phyloP scores from a whole-genome alignment of 2,329 filamentous ascomycete genomes.

The Atkinsonella hypoxylon region DNA sequence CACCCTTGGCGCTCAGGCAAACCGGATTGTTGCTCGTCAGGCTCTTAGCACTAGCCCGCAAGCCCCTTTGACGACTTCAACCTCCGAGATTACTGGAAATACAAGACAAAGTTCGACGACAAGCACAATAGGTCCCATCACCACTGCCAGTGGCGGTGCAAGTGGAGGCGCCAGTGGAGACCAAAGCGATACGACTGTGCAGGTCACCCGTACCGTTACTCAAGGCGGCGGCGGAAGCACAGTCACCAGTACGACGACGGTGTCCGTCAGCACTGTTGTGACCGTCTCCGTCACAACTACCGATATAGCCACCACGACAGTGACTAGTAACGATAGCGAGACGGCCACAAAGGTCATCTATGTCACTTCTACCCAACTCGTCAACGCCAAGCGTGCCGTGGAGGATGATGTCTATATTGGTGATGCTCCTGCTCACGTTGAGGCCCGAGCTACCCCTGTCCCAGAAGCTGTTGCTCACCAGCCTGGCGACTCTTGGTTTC shows the following conservation, averaged over 20 bases:
- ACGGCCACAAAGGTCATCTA: constrained; percentile 25
- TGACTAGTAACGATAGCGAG: constrained; percentile 22
- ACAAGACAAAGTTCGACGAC: constrained; percentile 9
- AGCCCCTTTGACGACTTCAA: background rate
- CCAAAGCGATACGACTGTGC: constrained; percentile 17
- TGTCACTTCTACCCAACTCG: constrained; percentile 21
- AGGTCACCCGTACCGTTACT: constrained; percentile 20
- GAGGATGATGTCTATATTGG: background rate
- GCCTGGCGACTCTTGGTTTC: constrained; percentile 9
- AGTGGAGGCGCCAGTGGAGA: background rate
- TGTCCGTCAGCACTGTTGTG: constrained; percentile 15
- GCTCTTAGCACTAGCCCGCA: background rate
- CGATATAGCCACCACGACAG: constrained; percentile 23
- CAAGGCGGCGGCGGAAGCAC: constrained; percentile 15
- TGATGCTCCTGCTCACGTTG: constrained; percentile 7
- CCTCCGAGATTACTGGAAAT: background rate
- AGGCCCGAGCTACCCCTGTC: constrained; percentile 9
- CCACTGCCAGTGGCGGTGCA: background rate
- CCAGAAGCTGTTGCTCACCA: constrained; percentile 9
- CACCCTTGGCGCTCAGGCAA: constrained; percentile 11
- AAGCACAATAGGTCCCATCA: background rate
- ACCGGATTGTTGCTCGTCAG: constrained; percentile 4
- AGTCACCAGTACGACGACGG: constrained; percentile 18
- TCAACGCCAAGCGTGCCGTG: constrained; percentile 22
- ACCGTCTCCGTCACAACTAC: constrained; percentile 24